These are phyloP conservation scores for Poa pratensis DNA, from an alignment of 176 grass and related monocot species.

Conservation along the genomic window DNA sequence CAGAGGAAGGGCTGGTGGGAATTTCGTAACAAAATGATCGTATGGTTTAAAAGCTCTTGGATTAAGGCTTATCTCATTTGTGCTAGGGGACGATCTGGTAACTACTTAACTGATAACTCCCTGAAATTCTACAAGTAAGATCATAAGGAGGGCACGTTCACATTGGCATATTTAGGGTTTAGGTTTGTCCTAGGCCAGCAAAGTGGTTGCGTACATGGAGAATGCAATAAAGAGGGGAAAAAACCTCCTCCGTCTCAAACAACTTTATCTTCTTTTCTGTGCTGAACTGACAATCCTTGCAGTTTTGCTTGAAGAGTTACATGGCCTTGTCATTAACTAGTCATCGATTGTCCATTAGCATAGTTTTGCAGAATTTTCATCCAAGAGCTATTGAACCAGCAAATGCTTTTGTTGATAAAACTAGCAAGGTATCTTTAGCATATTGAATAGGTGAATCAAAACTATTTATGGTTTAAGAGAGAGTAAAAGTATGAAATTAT, in stretches of 20 bases:
- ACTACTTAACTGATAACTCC: constrained; percentile 2
- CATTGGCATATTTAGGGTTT: not conserved
- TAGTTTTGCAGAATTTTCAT: not conserved
- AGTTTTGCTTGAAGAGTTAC: not conserved
- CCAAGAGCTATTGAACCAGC: not conserved
- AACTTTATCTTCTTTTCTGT: too few species aligned
- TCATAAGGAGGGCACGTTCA: not conserved
- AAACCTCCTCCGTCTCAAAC: too few species aligned
- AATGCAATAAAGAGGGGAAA: not conserved
- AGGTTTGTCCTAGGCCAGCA: not conserved
- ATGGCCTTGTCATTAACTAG: constrained; percentile 1
- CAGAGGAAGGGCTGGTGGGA: not conserved
- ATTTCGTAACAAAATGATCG: not conserved
- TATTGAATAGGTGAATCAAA: too few species aligned
- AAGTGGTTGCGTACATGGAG: not conserved
- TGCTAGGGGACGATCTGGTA: not conserved
- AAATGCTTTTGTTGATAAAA: not conserved
- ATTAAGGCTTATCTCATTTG: not conserved
- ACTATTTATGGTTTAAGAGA: too few species aligned
- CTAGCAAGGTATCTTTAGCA: too few species aligned
- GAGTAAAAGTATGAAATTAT: too few species aligned
- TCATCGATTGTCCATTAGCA: not conserved
- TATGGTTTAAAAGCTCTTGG: not conserved
- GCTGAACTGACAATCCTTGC: too few species aligned
- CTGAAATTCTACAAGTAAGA: not conserved